Evolutionary conservation across 2,329 filamentous ascomycete species (phyloP).

Genomic region (Verticillium isaacii): DNA sequence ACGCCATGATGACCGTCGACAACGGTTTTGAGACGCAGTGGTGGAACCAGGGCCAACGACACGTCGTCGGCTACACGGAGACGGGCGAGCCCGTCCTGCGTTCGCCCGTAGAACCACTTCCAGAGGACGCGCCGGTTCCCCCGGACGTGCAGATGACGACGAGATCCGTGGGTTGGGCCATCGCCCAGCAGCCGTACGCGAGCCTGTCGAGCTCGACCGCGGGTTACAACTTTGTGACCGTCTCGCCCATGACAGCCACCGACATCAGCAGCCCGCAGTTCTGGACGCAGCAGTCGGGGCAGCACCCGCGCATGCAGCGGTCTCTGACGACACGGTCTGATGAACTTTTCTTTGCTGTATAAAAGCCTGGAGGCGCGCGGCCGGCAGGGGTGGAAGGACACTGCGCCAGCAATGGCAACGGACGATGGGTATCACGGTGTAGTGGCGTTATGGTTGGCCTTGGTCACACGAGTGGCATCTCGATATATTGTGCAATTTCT

Average conservation of each 20-base stretch:
- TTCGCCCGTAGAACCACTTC: background rate
- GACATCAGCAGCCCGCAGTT: slow-evolving; percentile 8
- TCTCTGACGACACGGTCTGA: slow-evolving; percentile 36
- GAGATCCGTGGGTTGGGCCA: slow-evolving; percentile 22
- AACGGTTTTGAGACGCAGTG: slow-evolving; percentile 55
- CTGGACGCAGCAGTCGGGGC: background rate
- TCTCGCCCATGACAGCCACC: slow-evolving; percentile 14
- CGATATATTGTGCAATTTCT: background rate
- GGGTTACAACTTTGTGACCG: background rate
- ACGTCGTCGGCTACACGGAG: slow-evolving; percentile 8
- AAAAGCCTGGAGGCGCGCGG: background rate
- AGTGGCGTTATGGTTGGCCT: background rate
- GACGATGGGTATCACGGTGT: background rate
- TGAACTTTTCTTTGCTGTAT: slow-evolving; percentile 28
- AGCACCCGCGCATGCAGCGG: slow-evolving; percentile 21
- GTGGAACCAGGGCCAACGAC: slow-evolving; percentile 45
- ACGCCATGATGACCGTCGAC: slow-evolving; percentile 52
- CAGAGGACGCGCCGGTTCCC: slow-evolving; percentile 39
- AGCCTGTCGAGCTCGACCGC: slow-evolving; percentile 8
- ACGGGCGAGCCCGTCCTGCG: background rate
- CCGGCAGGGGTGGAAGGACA: background rate
- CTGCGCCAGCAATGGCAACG: background rate
- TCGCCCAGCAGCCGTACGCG: slow-evolving; percentile 9
- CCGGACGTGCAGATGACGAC: slow-evolving; percentile 42
- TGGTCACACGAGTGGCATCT: background rate